These are phyloP conservation scores for Dendrocalamus latiflorus DNA, from an alignment of 202 grass and related monocot species.

Conservation along the genomic window DNA sequence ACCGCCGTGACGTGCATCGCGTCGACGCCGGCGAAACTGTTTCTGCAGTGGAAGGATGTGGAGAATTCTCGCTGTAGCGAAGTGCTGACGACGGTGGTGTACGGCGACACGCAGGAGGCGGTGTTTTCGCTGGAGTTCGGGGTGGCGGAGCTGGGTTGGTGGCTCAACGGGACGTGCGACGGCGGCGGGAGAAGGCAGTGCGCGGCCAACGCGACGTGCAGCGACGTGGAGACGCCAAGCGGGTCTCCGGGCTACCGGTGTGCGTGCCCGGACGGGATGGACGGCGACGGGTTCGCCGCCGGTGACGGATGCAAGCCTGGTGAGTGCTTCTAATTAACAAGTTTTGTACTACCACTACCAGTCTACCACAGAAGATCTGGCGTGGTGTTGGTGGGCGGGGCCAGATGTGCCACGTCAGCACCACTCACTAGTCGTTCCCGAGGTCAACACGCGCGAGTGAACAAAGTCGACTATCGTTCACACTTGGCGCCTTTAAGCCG, in stretches of 20 bases:
- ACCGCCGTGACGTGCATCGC: neutral
- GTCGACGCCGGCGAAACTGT: neutral
- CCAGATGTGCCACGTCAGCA: slow-evolving; percentile 10
- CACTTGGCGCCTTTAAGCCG: neutral
- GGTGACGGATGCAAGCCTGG: slow-evolving; percentile 44
- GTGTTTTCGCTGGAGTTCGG: slow-evolving; percentile 31
- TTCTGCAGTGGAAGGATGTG: neutral
- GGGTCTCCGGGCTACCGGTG: slow-evolving; percentile 17
- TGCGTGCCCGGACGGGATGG: slow-evolving; percentile 23
- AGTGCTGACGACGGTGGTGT: slow-evolving; percentile 31
- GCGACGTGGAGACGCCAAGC: neutral
- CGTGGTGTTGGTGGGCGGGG: neutral
- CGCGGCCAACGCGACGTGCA: slow-evolving; percentile 40
- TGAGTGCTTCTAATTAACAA: neutral
- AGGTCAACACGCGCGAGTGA: neutral
- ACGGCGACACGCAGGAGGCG: neutral
- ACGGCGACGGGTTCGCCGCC: slow-evolving; percentile 58
- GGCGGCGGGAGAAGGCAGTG: neutral
- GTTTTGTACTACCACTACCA: neutral
- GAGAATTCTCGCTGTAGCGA: neutral
- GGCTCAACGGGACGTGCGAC: slow-evolving; percentile 49
- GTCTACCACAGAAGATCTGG: neutral
- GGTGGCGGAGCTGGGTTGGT: slow-evolving; percentile 59
- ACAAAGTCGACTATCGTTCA: neutral
- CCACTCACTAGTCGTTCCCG: neutral